Conservation (phyloP, 2,329 filamentous ascomycete genomes). For the Colletotrichum coccodes region DNA sequence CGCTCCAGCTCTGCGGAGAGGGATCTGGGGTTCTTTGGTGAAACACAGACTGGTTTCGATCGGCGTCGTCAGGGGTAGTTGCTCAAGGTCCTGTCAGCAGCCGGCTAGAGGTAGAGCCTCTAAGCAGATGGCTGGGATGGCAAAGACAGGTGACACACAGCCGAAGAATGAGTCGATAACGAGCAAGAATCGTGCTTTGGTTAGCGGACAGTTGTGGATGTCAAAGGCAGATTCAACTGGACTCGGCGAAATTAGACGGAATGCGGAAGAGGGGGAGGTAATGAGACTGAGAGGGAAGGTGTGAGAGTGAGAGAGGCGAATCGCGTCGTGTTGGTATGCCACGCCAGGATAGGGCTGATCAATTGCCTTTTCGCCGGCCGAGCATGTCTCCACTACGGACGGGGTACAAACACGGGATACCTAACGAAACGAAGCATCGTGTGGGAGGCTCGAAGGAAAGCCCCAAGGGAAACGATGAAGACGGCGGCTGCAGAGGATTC, state of each 20-base stretch:
- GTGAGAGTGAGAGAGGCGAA: conserved; percentile 7
- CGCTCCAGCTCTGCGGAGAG: conserved; percentile 24
- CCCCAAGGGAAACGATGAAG: not conserved
- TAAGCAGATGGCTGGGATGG: not conserved
- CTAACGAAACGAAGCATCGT: not conserved
- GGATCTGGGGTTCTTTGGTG: conserved; percentile 32
- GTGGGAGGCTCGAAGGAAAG: not conserved
- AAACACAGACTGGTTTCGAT: conserved; percentile 31
- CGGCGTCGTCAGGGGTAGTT: conserved; percentile 8
- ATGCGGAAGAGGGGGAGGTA: conserved; percentile 1
- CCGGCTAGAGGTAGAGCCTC: not conserved
- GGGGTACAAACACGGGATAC: not conserved
- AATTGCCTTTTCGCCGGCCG: conserved; percentile 7
- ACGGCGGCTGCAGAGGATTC: not conserved
- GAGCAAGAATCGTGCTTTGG: not conserved
- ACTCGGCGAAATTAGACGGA: conserved; percentile 1
- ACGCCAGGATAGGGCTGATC: conserved; percentile 31
- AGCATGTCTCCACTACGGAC: not conserved
- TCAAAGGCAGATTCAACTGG: conserved; percentile 7
- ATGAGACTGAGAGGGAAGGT: conserved; percentile 18
- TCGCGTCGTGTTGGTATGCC: conserved; percentile 16
- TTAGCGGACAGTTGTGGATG: conserved; percentile 3
- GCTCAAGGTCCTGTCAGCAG: not conserved
- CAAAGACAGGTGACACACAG: not conserved
- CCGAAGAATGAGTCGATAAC: not conserved